Evolutionary conservation across 2,329 filamentous ascomycete genomes (phyloP).

Genomic region (Colletotrichum sp.): DNA sequence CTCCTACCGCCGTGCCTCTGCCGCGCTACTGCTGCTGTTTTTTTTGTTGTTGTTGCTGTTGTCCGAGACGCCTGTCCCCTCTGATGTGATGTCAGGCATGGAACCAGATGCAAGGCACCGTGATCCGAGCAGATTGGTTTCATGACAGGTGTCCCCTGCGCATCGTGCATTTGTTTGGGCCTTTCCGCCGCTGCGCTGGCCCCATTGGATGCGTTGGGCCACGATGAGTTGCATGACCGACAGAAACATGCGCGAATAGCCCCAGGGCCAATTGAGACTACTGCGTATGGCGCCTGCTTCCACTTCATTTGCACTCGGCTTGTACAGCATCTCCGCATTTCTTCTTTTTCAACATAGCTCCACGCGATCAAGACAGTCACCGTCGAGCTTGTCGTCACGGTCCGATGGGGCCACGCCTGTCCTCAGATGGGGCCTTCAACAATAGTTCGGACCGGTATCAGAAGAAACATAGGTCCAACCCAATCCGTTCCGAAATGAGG

Average conservation of each 20-base stretch:
- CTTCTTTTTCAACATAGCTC: neutral
- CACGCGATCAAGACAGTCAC: neutral
- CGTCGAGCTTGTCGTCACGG: neutral
- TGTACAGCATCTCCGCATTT: neutral
- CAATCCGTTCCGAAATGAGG: neutral
- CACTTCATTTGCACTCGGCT: neutral
- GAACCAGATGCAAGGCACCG: slow-evolving; percentile 8
- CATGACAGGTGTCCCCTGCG: slow-evolving; percentile 10
- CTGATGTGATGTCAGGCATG: neutral
- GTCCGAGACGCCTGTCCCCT: neutral
- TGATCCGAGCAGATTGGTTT: neutral
- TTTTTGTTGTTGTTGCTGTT: neutral
- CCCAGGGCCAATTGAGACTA: neutral
- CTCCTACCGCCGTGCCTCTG: neutral
- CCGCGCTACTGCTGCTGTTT: neutral
- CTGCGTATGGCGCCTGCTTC: neutral
- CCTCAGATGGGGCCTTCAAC: neutral
- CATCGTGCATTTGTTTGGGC: slow-evolving; percentile 12
- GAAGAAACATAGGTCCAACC: neutral
- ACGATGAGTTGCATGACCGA: slow-evolving; percentile 3
- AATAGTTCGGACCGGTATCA: neutral
- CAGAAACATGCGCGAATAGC: neutral
- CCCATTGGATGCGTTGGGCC: neutral
- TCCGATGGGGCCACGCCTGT: neutral
- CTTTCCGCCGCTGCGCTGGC: neutral